Percentiles rank a stretch among this genome's conserved stretches.
Conservation (phyloP, 331 rosid genomes). For the Acacia concinna region DNA sequence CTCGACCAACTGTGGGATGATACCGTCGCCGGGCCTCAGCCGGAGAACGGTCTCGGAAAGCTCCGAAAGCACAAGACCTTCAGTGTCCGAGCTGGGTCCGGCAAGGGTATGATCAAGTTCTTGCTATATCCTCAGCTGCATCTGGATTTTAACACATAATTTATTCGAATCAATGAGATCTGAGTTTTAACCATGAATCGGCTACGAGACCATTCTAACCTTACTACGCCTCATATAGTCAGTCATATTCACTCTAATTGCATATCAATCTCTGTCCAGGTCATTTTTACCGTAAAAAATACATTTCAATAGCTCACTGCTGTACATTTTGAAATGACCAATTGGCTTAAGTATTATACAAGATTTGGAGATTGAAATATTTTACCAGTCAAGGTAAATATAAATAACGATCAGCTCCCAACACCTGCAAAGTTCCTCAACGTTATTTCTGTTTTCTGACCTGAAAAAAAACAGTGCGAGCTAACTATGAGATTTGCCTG, state of each 20-base stretch:
- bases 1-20: conserved; percentile 98
- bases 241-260: background rate
- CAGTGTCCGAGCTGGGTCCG: conserved; percentile 52
- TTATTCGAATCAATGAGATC: conserved; percentile 10
- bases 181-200: background rate
- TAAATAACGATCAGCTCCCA: background rate
- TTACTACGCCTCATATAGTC: background rate
- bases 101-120: conserved; percentile 68
- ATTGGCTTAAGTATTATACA: background rate
- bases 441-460: background rate
- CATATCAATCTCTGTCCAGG: background rate
- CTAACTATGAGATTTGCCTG: background rate
- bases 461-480: conserved; percentile 10
- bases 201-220: conserved; percentile 8
- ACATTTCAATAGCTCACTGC: background rate
- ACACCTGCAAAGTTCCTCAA: background rate
- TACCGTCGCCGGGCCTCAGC: conserved; percentile 91
- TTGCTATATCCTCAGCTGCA: conserved; percentile 6
- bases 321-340: background rate
- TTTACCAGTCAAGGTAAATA: background rate
- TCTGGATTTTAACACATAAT: conserved; percentile 29
- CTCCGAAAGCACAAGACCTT: conserved; percentile 73
- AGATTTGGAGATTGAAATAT: background rate
- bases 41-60: conserved; percentile 86
- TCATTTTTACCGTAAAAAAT: conserved; percentile 7